Base-by-base conservation (phyloP, 805 yeast species). In the Myxozyma vanderwaltii region DNA sequence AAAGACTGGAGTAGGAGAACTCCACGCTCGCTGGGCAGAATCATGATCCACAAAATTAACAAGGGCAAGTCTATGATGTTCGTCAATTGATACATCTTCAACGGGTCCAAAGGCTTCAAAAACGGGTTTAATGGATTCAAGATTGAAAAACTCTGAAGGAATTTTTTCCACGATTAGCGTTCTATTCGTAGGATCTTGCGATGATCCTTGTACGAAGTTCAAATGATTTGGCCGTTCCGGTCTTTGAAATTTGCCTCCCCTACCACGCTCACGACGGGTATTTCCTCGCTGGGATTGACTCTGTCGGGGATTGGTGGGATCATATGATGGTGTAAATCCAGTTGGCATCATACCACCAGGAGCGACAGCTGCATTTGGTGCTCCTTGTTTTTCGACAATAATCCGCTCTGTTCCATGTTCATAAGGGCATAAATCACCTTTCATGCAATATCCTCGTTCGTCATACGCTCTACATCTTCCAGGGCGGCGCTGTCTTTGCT, bases 41-140 rank as follows among this genome's bases (percentile, higher is more conserved):
- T 70, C 74, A 46, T 74, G 76, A 15, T 69, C 66, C 6, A 61
- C 68, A 59, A 70, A 80, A 49, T 74, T 78, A n/a, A 80, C 50
- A 58, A 73, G 77, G 2, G 79, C 81, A 15, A 70, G 62, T 31
- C 72, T 64, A 35, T 63, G 61, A 5, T 43, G 35, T 4, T 6
- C 52, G 44, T 74, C 69, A 12, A 80, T 52, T 26, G 61, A 56
- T 17, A 80, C 71, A 3, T 46, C 53, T 4, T 55, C 60, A 21
- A 80, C 59, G 0, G 63, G 69, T 12, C 83, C 83, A 66, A 79
- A 80, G 60, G 71, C 66, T n/a, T 71, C 64, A 64, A 80, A 80
- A 63, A 73, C 78, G 6, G 66, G 65, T 39, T 72, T 66, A 0
- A 80, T 35, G 1, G 56, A 53, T 13, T 58, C 67, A 51, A 76